Evolutionary conservation across 192 early-diverging fungal genomes (phyloP).

Genomic region (Coemansia sp.): DNA sequence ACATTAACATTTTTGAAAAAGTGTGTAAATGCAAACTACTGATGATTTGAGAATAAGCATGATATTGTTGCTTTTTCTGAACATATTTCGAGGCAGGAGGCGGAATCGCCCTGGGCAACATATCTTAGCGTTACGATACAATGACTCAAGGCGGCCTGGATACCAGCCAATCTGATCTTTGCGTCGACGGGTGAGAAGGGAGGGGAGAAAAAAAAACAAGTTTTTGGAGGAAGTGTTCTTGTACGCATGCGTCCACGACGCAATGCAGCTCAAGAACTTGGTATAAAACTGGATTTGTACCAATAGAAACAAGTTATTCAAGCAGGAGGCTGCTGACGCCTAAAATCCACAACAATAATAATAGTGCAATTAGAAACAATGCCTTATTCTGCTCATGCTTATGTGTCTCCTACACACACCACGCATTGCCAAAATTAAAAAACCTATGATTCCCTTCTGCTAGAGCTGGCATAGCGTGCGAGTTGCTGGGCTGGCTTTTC

Average conservation of each 20-base stretch:
- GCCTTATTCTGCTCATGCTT: too few relatives aligned
- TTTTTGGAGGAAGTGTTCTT: not conserved
- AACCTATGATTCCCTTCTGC: not conserved
- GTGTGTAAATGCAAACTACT: too few relatives aligned
- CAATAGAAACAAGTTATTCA: not conserved
- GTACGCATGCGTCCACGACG: not conserved
- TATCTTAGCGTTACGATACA: too few relatives aligned
- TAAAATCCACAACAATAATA: too few relatives aligned
- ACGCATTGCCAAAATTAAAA: not conserved
- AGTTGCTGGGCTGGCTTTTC: not conserved
- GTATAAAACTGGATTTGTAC: constrained; percentile 4
- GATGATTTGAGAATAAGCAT: too few relatives aligned
- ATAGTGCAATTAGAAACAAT: not conserved
- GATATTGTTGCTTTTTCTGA: too few relatives aligned
- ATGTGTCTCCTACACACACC: too few relatives aligned
- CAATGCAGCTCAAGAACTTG: constrained; percentile 5
- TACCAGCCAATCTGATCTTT: not conserved
- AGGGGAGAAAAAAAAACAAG: not conserved
- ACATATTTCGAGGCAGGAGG: too few relatives aligned
- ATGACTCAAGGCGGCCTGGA: too few relatives aligned
- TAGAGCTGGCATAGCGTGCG: not conserved
- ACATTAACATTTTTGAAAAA: too few relatives aligned
- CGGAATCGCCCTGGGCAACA: too few relatives aligned
- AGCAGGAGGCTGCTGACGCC: not conserved
- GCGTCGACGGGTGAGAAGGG: not conserved